A percentile compares a stretch with the other conserved stretches of the same genome.
phyloP scores from a whole-genome alignment of 2,329 filamentous ascomycete species.

The Cucurbitaria berberidis region DNA sequence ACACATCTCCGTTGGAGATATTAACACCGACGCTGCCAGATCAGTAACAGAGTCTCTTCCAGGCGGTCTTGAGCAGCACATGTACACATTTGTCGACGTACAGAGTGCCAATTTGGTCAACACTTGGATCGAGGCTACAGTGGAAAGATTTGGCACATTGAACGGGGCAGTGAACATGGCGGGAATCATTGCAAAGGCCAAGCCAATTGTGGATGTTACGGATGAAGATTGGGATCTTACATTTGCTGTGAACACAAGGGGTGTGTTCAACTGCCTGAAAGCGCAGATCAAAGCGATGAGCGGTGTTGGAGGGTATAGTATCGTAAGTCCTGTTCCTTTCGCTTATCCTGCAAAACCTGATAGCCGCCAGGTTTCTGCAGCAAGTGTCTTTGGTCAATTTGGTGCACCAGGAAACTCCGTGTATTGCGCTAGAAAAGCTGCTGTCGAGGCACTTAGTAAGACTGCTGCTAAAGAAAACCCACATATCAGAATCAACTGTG shows the following conservation, averaged over 20 bases:
- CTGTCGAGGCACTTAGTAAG: conserved; percentile 42
- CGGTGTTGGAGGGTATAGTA: conserved; percentile 16
- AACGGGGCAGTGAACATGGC: conserved; percentile 52
- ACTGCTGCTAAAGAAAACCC: conserved; percentile 37
- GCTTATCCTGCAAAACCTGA: background rate
- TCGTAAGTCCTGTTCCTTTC: conserved; percentile 11
- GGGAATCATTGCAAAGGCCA: conserved; percentile 40
- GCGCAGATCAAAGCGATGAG: conserved; percentile 24
- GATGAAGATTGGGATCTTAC: conserved; percentile 47
- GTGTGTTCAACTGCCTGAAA: conserved; percentile 41
- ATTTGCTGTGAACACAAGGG: conserved; percentile 44
- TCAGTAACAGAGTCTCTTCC: conserved; percentile 40
- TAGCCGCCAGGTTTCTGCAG: conserved; percentile 23
- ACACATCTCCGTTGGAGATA: conserved; percentile 21
- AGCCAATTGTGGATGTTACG: conserved; percentile 22
- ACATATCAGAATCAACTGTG: conserved; percentile 26
- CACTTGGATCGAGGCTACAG: conserved; percentile 44
- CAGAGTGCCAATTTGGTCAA: conserved; percentile 49
- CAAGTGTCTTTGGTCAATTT: conserved; percentile 36
- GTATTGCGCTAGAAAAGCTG: conserved; percentile 41
- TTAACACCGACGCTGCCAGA: conserved; percentile 48
- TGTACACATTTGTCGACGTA: conserved; percentile 55
- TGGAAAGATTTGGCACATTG: conserved; percentile 42
- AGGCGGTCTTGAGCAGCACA: conserved; percentile 18
- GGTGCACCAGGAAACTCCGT: conserved; percentile 29